These are phyloP conservation scores for Chenopodium berlandieri DNA, from an alignment of 148 eudicot species.

Conservation along the genomic window DNA sequence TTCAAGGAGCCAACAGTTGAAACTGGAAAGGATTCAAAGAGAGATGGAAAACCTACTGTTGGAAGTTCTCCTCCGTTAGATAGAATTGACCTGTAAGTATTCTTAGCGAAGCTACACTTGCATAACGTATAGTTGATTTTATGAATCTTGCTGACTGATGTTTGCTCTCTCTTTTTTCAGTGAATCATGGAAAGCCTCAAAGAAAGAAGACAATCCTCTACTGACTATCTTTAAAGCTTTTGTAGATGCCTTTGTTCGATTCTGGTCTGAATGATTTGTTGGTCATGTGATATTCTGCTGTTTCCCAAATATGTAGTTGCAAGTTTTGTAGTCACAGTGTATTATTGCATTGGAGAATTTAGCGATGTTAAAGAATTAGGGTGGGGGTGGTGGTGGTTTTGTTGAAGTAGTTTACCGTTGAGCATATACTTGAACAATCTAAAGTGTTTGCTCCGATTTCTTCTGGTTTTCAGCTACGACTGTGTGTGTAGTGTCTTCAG, in stretches of 20 bases:
- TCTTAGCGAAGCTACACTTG: not conserved
- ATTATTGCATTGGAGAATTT: not conserved
- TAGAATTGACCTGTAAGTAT: slow-evolving; percentile 71
- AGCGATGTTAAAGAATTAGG: not conserved
- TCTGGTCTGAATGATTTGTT: slow-evolving; percentile 47
- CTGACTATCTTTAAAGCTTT: slow-evolving; percentile 48
- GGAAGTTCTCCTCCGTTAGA: slow-evolving; percentile 45
- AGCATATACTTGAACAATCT: no score
- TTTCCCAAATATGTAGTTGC: not conserved
- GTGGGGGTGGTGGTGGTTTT: no score
- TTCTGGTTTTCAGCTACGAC: no score
- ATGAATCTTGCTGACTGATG: not conserved
- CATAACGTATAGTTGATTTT: not conserved
- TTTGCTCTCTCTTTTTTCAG: slow-evolving; percentile 32
- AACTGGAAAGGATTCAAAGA: slow-evolving; percentile 24
- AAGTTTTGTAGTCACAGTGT: not conserved
- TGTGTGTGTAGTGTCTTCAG: no score
- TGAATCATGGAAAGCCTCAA: slow-evolving; percentile 51
- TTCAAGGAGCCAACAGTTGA: slow-evolving; percentile 20
- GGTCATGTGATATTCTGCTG: not conserved
- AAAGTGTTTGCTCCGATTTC: no score
- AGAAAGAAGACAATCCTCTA: slow-evolving; percentile 48
- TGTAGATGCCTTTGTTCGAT: slow-evolving; percentile 50
- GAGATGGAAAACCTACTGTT: slow-evolving; percentile 23
- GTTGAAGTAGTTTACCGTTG: no score